phyloP scores from a whole-genome alignment of 192 early-diverging fungal species.

The Podila verticillata region DNA sequence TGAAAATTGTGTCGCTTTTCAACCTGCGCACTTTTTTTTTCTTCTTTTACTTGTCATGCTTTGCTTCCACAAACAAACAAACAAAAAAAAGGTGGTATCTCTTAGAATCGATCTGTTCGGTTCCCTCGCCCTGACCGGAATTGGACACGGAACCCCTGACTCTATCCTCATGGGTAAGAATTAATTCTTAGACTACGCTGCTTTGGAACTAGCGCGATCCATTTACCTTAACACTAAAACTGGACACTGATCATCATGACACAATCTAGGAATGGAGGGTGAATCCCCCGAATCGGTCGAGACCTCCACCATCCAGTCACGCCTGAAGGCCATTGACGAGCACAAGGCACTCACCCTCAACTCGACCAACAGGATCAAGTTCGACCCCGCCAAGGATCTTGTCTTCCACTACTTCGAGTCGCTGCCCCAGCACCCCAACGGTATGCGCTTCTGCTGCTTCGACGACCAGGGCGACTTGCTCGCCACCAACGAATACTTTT shows the following conservation, averaged over 20 bases:
- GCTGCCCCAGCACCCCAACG: conserved; percentile 95
- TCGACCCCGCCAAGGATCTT: conserved; percentile 85
- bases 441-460: conserved; percentile 93
- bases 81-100: conserved; percentile 53
- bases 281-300: conserved; percentile 88
- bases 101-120: conserved; percentile 92
- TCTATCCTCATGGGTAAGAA: conserved; percentile 78
- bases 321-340: conserved; percentile 80
- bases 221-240: background rate
- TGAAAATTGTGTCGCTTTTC: conserved; percentile 28
- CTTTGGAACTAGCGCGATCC: background rate
- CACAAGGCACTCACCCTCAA: conserved; percentile 78
- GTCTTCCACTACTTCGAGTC: conserved; percentile 90
- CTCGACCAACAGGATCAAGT: conserved; percentile 80
- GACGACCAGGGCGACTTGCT: conserved; percentile 79
- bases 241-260: background rate
- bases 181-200: background rate
- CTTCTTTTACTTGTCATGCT: background rate
- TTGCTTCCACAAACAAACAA: background rate
- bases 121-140: conserved; percentile 91
- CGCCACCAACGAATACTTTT: conserved; percentile 96
- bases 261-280: conserved; percentile 81
- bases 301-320: conserved; percentile 78
- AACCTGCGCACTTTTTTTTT: conserved; percentile 37
- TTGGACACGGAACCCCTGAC: conserved; percentile 95